phyloP scores from a whole-genome alignment of 129 eudicot species.

The Arctium lappa region DNA sequence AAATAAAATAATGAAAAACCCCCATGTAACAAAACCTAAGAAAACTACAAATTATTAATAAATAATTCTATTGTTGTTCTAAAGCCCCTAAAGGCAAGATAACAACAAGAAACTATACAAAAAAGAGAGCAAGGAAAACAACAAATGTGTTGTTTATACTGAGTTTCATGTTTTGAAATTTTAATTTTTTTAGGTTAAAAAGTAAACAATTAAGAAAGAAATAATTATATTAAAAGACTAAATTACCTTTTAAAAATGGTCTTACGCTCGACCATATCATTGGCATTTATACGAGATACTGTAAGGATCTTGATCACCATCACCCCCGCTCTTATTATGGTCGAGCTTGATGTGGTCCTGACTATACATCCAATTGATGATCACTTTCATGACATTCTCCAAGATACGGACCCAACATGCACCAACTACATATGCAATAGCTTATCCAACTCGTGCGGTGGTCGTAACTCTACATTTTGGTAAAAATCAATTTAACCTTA shows the following conservation, averaged over 20 bases:
- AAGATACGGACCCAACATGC: not conserved
- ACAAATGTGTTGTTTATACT: not conserved
- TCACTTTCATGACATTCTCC: not conserved
- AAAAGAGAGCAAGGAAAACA: not conserved
- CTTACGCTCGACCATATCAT: not conserved
- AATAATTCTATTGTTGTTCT: no score
- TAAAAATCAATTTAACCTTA: not conserved
- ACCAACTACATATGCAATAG: not conserved
- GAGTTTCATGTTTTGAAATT: no score
- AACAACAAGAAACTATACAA: not conserved
- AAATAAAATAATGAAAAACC: no score
- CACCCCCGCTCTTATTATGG: not conserved
- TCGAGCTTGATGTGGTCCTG: not conserved
- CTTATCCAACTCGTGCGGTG: not conserved
- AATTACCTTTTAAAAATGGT: not conserved
- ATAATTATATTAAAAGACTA: not conserved
- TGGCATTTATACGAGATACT: no score
- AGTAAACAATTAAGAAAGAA: not conserved
- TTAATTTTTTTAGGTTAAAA: not conserved
- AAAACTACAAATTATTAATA: no score
- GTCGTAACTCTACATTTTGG: not conserved
- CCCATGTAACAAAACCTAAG: no score
- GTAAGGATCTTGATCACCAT: not conserved
- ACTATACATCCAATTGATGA: not conserved
- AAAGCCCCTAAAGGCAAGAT: not conserved